phyloP scores from a whole-genome alignment of 106 monocot genomes.

The Cymbidium sinense region DNA sequence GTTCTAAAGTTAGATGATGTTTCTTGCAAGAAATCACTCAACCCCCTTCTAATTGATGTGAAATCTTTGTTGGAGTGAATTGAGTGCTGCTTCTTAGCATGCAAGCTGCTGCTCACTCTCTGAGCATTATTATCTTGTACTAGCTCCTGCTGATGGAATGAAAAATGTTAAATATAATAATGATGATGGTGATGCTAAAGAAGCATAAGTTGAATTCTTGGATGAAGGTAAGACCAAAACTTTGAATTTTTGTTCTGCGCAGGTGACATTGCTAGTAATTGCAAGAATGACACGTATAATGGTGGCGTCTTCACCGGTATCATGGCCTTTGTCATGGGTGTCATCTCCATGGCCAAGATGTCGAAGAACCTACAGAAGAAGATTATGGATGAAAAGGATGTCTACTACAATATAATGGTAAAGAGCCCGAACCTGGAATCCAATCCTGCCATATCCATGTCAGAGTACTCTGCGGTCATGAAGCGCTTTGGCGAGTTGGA shows the following conservation, averaged over 20 bases:
- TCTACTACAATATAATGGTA: not conserved
- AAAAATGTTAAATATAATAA: too few relatives aligned
- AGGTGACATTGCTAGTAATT: constrained; percentile 2
- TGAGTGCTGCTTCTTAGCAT: too few relatives aligned
- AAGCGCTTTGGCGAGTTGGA: constrained; percentile 72
- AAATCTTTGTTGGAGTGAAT: too few relatives aligned
- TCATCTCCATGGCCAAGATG: constrained; percentile 3
- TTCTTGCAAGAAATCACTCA: too few relatives aligned
- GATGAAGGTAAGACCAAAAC: not conserved
- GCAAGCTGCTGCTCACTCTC: too few relatives aligned
- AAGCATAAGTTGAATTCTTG: too few relatives aligned
- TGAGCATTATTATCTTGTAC: not conserved
- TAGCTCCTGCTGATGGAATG: not conserved
- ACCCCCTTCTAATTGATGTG: too few relatives aligned
- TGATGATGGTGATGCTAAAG: too few relatives aligned
- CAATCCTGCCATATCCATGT: constrained; percentile 26
- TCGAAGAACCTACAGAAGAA: constrained; percentile 7
- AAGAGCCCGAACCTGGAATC: not conserved
- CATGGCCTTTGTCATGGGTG: constrained; percentile 13
- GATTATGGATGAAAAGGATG: not conserved
- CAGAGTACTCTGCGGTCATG: constrained; percentile 38
- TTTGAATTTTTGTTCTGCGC: not conserved
- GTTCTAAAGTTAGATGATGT: too few relatives aligned
- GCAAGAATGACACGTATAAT: not conserved
- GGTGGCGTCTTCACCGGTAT: constrained; percentile 3